Conservation (phyloP, 2,329 filamentous ascomycete species). For the Hymenoscyphus salicellus region DNA sequence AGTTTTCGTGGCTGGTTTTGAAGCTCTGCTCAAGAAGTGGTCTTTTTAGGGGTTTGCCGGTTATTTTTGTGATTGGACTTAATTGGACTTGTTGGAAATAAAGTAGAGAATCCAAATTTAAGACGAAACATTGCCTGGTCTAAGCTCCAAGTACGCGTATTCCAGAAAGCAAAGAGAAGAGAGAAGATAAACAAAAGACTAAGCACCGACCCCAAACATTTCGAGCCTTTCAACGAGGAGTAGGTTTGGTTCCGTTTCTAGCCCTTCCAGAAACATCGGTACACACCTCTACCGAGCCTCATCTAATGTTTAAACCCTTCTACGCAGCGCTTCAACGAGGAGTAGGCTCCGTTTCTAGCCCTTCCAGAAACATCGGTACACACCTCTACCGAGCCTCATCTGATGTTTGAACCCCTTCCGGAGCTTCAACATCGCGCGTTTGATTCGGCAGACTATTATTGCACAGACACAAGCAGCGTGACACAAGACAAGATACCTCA, state of each 20-base stretch:
- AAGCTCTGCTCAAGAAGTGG: too few relatives aligned
- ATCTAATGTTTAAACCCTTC: background rate
- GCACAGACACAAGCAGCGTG: background rate
- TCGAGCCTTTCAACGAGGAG: background rate
- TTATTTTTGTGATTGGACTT: too few relatives aligned
- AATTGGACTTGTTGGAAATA: too few relatives aligned
- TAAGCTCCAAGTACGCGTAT: too few relatives aligned
- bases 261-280: background rate
- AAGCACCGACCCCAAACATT: background rate
- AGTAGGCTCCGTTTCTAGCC: background rate
- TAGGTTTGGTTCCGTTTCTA: background rate
- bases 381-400: background rate
- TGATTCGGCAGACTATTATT: background rate
- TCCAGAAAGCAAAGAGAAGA: too few relatives aligned
- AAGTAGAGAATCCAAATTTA: too few relatives aligned
- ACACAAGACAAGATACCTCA: too few relatives aligned
- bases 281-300: background rate
- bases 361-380: background rate
- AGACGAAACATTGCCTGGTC: too few relatives aligned
- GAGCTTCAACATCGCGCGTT: background rate
- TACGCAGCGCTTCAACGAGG: background rate
- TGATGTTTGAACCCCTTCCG: background rate
- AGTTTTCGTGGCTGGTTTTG: too few relatives aligned
- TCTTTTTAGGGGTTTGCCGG: too few relatives aligned
- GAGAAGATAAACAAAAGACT: too few relatives aligned